Conservation (phyloP, 2,329 filamentous ascomycete genomes). For the Diaporthe sp. region DNA sequence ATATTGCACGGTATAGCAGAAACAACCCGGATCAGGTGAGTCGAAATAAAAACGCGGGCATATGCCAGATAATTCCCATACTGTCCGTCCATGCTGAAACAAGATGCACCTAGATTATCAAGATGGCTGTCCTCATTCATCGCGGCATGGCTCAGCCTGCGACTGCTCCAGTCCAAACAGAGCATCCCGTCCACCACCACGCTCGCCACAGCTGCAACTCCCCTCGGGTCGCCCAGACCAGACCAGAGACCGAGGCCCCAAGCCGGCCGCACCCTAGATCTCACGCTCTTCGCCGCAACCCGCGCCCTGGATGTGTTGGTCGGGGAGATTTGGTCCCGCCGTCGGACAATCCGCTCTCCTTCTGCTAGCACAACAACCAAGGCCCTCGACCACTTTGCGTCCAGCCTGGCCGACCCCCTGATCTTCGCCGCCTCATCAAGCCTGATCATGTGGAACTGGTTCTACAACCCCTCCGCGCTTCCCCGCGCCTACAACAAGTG, state of each 20-base stretch:
- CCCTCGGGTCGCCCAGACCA: background rate
- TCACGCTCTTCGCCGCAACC: constrained; percentile 83
- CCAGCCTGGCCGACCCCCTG: constrained; percentile 71
- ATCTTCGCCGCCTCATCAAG: constrained; percentile 81
- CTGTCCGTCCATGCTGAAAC: constrained; percentile 19
- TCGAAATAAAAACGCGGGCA: constrained; percentile 21
- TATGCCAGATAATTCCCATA: background rate
- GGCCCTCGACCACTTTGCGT: constrained; percentile 57
- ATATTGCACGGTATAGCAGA: constrained; percentile 1
- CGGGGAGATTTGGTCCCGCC: constrained; percentile 74
- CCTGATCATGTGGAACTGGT: constrained; percentile 91
- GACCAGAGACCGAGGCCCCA: constrained; percentile 40
- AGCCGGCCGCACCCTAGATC: constrained; percentile 83
- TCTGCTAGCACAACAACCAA: constrained; percentile 28
- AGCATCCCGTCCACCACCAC: constrained; percentile 47
- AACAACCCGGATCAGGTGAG: constrained; percentile 49
- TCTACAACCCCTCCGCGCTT: constrained; percentile 80
- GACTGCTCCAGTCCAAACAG: constrained; percentile 70
- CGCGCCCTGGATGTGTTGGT: constrained; percentile 80
- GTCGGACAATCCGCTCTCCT: constrained; percentile 58
- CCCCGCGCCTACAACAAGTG: constrained; percentile 84
- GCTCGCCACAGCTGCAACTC: constrained; percentile 38
- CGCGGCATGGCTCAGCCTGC: constrained; percentile 70
- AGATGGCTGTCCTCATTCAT: constrained; percentile 71
- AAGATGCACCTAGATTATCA: constrained; percentile 59